Evolutionary conservation across 768 basidiomycete species (phyloP).

Genomic region (Scleroderma bovista): DNA sequence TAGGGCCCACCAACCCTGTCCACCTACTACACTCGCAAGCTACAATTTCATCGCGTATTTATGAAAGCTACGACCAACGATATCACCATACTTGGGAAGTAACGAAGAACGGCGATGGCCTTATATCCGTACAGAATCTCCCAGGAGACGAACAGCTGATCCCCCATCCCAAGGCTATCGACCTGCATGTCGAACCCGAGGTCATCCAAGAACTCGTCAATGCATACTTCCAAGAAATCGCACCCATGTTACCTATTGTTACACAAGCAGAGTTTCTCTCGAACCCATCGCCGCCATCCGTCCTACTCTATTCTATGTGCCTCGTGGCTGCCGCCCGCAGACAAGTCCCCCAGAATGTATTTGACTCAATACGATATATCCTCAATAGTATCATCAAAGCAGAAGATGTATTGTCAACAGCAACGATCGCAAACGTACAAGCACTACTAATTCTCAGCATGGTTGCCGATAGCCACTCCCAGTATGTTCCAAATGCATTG

Average conservation of each 20-base stretch:
- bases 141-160: slow-evolving; percentile 49
- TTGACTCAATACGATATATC: slow-evolving; percentile 81
- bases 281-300: slow-evolving; percentile 62
- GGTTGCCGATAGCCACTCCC: slow-evolving; percentile 88
- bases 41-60: slow-evolving; percentile 76
- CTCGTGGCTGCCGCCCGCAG: slow-evolving; percentile 85
- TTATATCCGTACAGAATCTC: slow-evolving; percentile 76
- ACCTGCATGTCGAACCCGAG: slow-evolving; percentile 71
- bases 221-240: slow-evolving; percentile 84
- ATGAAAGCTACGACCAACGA: slow-evolving; percentile 82
- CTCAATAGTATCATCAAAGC: slow-evolving; percentile 84
- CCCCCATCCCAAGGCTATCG: slow-evolving; percentile 55
- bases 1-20: slow-evolving; percentile 83
- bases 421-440: slow-evolving; percentile 83
- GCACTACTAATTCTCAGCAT: slow-evolving; percentile 80
- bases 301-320: slow-evolving; percentile 92
- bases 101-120: slow-evolving; percentile 75
- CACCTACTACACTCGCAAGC: slow-evolving; percentile 90
- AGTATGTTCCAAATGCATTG: slow-evolving; percentile 78
- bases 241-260: slow-evolving; percentile 85
- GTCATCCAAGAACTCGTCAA: slow-evolving; percentile 81
- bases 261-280: slow-evolving; percentile 85
- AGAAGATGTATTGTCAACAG: slow-evolving; percentile 87
- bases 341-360: slow-evolving; percentile 78
- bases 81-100: slow-evolving; percentile 89